Evolutionary conservation across 2,329 filamentous ascomycete species (phyloP).

Genomic region (Fusarium anthophilum): DNA sequence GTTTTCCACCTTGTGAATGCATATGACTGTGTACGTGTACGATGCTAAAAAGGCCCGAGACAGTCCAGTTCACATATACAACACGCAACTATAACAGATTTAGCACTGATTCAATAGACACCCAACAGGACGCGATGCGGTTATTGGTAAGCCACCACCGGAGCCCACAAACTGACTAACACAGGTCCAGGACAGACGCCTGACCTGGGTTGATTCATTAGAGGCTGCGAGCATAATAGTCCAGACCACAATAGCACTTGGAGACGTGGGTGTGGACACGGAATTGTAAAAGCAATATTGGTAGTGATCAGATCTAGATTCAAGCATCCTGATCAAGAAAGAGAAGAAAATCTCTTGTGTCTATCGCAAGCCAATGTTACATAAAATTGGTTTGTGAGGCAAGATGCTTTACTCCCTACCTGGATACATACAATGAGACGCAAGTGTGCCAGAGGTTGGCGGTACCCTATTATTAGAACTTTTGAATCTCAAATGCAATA

Average conservation of each 20-base stretch:
- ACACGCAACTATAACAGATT: not conserved
- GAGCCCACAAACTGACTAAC: not conserved
- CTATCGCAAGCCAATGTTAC: not conserved
- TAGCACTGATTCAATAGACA: not conserved
- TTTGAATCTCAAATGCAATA: slow-evolving; percentile 6
- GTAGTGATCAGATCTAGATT: not conserved
- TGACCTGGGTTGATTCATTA: not conserved
- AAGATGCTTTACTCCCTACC: slow-evolving; percentile 4
- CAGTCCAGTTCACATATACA: not conserved
- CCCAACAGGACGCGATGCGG: not conserved
- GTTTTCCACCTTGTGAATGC: not conserved
- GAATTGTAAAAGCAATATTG: not conserved
- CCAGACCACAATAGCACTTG: not conserved
- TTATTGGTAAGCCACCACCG: not conserved
- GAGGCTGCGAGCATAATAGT: slow-evolving; percentile 4
- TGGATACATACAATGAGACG: slow-evolving; percentile 4
- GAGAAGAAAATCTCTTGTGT: not conserved
- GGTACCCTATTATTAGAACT: slow-evolving; percentile 33
- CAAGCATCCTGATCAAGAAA: not conserved
- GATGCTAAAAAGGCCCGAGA: slow-evolving; percentile 5
- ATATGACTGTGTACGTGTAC: not conserved
- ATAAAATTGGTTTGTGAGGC: not conserved
- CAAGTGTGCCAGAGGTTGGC: slow-evolving; percentile 24
- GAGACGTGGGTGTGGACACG: not conserved
- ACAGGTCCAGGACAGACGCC: not conserved